Evolutionary conservation across 345 rosid genomes (phyloP), one percentile per base, ranked within the genome.

Genomic region (Acer yangbiense): DNA sequence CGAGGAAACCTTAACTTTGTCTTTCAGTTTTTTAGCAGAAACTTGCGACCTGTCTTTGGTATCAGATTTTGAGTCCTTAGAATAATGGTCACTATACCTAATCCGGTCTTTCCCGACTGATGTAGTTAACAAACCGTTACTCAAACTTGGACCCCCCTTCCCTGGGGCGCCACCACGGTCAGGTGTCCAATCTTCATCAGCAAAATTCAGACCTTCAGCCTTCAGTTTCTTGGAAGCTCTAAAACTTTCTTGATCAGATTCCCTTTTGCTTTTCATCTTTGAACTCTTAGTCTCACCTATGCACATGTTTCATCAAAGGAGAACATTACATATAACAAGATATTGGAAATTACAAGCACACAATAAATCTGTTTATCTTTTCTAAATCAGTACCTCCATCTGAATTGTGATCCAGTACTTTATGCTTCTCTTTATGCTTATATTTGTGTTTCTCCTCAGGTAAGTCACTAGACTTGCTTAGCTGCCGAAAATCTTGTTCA

Each of bases 371-470:
- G 71, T 58, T 62, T 27, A 44, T 62, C 55, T 46, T 25, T 27
- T 78, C 71, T 71, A 80, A 85, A 61, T 60, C 68, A 81, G 74
- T 90, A 97, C 99, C 98, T 89, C 85, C 96, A 84, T 85, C 94
- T 77, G 87, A 88, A 72, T 69, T 62, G 70, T 65, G 89, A 71
- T 84, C 90, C 39, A 14, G 79, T 35, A 79, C 78, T 80, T 87
- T 92, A 80, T 84, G 85, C 87, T 90, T 87, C 79, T 84, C 90
- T 84, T 86, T 96, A 75, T 69, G 92, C 85, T 85, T 91, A 78
- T 74, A 71, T 74, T 74, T 83, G 39, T 75, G 89, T 80, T 86
- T 89, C 85, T 85, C 91, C 20, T 69, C 79, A 32, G 80, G 83
- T 65, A 82, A 67, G 73, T 86, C 87, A 74, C 76, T 65, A 64